phyloP scores from a whole-genome alignment of 192 early-diverging fungal species.

The Linnemannia hyalina region DNA sequence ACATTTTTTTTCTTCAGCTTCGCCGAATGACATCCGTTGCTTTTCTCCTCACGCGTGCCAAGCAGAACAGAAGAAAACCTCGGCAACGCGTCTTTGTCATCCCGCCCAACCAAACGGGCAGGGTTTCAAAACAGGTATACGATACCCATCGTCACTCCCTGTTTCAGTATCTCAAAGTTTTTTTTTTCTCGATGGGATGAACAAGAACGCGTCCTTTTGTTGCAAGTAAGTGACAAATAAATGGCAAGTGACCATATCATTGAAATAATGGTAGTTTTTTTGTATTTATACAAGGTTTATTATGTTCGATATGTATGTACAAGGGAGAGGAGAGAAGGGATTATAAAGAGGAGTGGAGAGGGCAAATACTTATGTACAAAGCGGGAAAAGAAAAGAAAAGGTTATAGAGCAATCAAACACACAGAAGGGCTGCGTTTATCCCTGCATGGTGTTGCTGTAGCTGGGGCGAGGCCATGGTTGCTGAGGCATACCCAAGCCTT shows the following conservation, averaged over 20 bases:
- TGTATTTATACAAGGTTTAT: background rate
- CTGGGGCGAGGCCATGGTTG: background rate
- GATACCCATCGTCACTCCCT: background rate
- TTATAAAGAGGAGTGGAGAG: background rate
- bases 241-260: background rate
- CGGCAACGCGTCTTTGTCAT: background rate
- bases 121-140: background rate
- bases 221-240: background rate
- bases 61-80: background rate
- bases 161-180: background rate
- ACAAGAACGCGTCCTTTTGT: background rate
- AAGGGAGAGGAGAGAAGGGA: background rate
- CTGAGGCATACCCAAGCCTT: background rate
- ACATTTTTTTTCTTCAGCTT: background rate
- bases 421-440: background rate
- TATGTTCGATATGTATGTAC: background rate
- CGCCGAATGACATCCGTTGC: background rate
- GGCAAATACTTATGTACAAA: conserved; percentile 4
- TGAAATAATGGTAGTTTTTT: background rate
- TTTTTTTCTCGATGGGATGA: background rate
- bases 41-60: background rate
- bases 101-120: background rate
- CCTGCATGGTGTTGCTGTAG: conserved; percentile 26
- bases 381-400: background rate
- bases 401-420: background rate